Evolutionary conservation across 2,329 filamentous ascomycete species (phyloP), one percentile per base, ranked within the genome.

Genomic region (Chaetomiaceae sp.): DNA sequence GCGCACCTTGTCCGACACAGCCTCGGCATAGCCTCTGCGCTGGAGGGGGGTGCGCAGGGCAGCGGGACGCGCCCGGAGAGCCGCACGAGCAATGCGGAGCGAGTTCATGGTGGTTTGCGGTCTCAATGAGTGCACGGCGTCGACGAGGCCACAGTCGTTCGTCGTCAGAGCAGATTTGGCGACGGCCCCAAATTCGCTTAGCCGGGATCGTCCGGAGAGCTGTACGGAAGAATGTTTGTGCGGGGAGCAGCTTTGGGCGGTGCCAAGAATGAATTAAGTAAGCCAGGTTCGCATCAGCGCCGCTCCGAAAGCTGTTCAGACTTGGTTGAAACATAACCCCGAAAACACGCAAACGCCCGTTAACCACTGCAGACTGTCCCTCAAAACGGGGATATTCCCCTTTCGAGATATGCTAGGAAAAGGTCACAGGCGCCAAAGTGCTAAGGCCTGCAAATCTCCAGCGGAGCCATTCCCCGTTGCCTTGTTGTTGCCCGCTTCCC

Each of bases 1-100:
- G 10, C 51, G 33, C 38, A 53, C 82, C 84, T 92, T 92, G 81
- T 92, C 88, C 67, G 85, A 76, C 65, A 89, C 84, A 63, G 87
- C 87, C 70, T 92, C 88, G 66, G 88, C 93, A 73, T 99, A 99
- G 66, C 86, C 85, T 80, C 93, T 85, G 73, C 89, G 86, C 79
- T 91, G 87, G 61, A 89, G 67, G 64, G 87, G 83, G 63, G 83
- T 78, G 71, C 85, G 81, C 73, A 92, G 77, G 70, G 85, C 81
- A 67, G 86, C 77, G 68, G 90, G 86, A 67, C 86, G 86, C 68
- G 83, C 88, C 75, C 89, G 82, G 72, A 96, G 80, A 77, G 89
- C 92, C 73, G 84, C 82, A 74, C 92, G 87, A 78, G 90, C 88
- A 74, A 96, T 79, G 75, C 91, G 89, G 76, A 96, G 77, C 73